Evolutionary conservation across 257 asterid genomes (phyloP), one percentile per base, ranked within the genome.

Genomic region (Nyctanthes arbortristis): DNA sequence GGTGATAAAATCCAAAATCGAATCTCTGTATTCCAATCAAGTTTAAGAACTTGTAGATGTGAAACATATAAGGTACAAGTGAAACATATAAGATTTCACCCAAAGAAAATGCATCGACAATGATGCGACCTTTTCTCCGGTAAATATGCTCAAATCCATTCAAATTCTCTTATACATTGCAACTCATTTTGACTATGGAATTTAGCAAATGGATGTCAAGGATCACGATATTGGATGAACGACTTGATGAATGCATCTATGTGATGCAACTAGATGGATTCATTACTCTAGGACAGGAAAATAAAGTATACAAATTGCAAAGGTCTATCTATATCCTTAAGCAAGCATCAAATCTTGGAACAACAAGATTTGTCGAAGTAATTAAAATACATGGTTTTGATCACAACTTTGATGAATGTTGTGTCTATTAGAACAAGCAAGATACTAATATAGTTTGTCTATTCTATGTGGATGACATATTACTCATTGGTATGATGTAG

Each of bases 121-220:
- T 10, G 43, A 7, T 0, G 7, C 7, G 47, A 66, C 18, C 8
- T 62, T 33, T n/a, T 62, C 52, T 1, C 2, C 36, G 4, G 52
- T 34, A 60, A 10, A n/a, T n/a, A 60, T 60, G 37, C 37, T 60
- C 31, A 60, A 60, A 16, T 60, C 65, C 22, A 30, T 60, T 4
- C 2, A 1, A 3, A 33, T 33, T 0, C 14, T 33, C 9, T n/a
- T 18, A 4, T 11, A 30, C 30, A 62, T 62, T 1, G 6, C 29
- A 4, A 8, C 13, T 33, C 49, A 18, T 8, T 20, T 18, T 35
- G 54, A 62, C n/a, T 62, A 62, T 16, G 31, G 18, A 52, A 33
- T 62, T n/a, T 62, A 52, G 4, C 31, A 34, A 24, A 33, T 33
- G 29, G 30, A 33, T 34, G 16, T 34, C 4, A 62, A 34, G 16